Evolutionary conservation across 768 basidiomycete genomes (phyloP).

Genomic region (Leccinellum luteum): DNA sequence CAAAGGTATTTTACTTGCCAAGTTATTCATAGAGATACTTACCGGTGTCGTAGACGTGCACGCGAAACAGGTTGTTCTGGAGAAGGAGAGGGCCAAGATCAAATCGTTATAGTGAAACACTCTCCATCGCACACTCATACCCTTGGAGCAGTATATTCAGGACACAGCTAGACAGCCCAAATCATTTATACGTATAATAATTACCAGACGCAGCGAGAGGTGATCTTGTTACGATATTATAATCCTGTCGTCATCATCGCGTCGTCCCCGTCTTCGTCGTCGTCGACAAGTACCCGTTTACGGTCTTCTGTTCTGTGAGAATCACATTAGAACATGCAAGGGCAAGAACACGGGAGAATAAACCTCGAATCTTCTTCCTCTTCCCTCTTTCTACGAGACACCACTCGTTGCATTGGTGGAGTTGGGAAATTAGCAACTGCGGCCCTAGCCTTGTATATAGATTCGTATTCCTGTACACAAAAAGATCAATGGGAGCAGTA

Average conservation of each 20-base stretch:
- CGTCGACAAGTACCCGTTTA: slow-evolving; percentile 40
- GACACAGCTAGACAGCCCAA: slow-evolving; percentile 11
- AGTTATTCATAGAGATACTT: background rate
- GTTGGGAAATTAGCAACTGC: slow-evolving; percentile 62
- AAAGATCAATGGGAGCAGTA: background rate
- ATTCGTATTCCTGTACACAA: slow-evolving; percentile 76
- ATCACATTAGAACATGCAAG: background rate
- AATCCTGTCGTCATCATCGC: slow-evolving; percentile 35
- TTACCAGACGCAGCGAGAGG: slow-evolving; percentile 4
- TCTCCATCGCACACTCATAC: slow-evolving; percentile 11
- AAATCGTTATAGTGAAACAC: slow-evolving; percentile 60
- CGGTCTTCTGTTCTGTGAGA: slow-evolving; percentile 39
- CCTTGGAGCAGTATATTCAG: slow-evolving; percentile 13
- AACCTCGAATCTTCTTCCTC: slow-evolving; percentile 64
- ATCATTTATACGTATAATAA: slow-evolving; percentile 27
- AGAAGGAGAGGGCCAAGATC: slow-evolving; percentile 81
- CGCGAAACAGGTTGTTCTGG: slow-evolving; percentile 73
- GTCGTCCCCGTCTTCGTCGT: slow-evolving; percentile 31
- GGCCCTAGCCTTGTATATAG: slow-evolving; percentile 79
- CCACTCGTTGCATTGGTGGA: slow-evolving; percentile 39
- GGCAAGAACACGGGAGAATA: background rate
- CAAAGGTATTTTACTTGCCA: slow-evolving; percentile 51
- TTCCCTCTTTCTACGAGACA: slow-evolving; percentile 63
- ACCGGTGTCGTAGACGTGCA: slow-evolving; percentile 60
- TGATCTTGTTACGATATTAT: slow-evolving; percentile 4